Conservation (phyloP, 345 rosid genomes). For the Rubroshorea leprosula region DNA sequence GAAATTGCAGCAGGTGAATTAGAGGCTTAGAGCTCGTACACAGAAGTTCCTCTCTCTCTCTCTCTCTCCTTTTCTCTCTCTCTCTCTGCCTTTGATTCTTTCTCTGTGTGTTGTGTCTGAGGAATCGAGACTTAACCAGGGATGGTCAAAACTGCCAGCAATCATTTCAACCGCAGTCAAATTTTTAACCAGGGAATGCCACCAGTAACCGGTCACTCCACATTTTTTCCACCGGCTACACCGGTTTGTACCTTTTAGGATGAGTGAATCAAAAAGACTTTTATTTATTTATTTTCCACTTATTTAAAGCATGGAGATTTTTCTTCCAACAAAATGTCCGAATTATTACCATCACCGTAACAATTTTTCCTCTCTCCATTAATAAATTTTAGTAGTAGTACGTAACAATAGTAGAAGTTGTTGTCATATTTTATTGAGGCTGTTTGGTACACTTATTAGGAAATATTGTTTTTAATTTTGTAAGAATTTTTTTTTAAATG, state of each 20-base stretch:
- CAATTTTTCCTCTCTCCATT: too few species aligned
- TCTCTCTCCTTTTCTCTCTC: constrained; percentile 14
- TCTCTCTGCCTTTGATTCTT: constrained; percentile 26
- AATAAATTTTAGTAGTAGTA: too few species aligned
- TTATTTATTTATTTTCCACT: too few species aligned
- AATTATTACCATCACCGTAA: background rate
- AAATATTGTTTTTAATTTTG: too few species aligned
- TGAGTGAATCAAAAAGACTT: background rate
- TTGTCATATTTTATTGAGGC: too few species aligned
- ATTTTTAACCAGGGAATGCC: constrained; percentile 54
- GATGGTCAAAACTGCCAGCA: constrained; percentile 24
- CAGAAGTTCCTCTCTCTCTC: constrained; percentile 19
- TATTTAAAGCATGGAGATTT: too few species aligned
- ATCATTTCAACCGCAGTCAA: constrained; percentile 81
- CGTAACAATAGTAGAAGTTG: too few species aligned
- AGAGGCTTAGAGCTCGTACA: constrained; percentile 22
- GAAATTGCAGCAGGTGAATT: constrained; percentile 22
- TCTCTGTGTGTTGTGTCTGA: constrained; percentile 12
- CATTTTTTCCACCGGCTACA: constrained; percentile 30
- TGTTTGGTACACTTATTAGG: too few species aligned
- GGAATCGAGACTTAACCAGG: constrained; percentile 17
- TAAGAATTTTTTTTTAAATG: too few species aligned
- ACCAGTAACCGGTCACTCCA: constrained; percentile 41
- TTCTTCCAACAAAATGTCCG: too few species aligned
- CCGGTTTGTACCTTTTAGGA: constrained; percentile 13